These are phyloP conservation scores for Sphaerulina musiva DNA, from an alignment of 2,329 filamentous ascomycete species.

Conservation along the genomic window DNA sequence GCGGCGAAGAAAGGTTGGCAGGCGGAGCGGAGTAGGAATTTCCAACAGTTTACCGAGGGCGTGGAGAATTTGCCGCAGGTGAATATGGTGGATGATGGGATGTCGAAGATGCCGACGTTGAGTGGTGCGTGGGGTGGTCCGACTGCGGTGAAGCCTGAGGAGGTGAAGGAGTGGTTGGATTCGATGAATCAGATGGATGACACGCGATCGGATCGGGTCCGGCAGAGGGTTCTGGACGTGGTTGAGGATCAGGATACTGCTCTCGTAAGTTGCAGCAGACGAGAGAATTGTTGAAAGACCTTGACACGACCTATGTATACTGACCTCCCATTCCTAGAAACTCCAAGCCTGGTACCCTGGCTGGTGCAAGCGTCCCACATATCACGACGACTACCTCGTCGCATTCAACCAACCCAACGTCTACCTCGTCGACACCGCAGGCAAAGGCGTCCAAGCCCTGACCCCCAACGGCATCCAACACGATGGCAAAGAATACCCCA, in stretches of 20 bases:
- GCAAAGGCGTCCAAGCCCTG: slow-evolving; percentile 44
- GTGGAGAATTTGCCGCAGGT: slow-evolving; percentile 29
- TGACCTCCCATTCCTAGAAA: neutral
- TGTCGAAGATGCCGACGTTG: neutral
- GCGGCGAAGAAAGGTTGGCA: slow-evolving; percentile 46
- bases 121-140: slow-evolving; percentile 45
- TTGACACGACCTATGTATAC: neutral
- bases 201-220: slow-evolving; percentile 38
- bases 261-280: neutral
- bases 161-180: slow-evolving; percentile 67
- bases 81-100: slow-evolving; percentile 45
- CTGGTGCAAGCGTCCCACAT: slow-evolving; percentile 59
- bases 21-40: slow-evolving; percentile 41
- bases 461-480: slow-evolving; percentile 44
- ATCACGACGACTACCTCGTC: slow-evolving; percentile 16
- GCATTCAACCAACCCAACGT: slow-evolving; percentile 55
- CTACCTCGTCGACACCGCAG: slow-evolving; percentile 53
- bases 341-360: slow-evolving; percentile 55
- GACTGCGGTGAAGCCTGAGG: slow-evolving; percentile 65
- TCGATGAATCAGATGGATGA: slow-evolving; percentile 49
- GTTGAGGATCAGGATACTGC: slow-evolving; percentile 43
- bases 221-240: slow-evolving; percentile 42
- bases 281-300: neutral
- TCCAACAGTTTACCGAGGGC: slow-evolving; percentile 36
- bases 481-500: slow-evolving; percentile 42